Conservation (phyloP, 2,329 filamentous ascomycete species). For the Stachybotrys chlorohalonatus region DNA sequence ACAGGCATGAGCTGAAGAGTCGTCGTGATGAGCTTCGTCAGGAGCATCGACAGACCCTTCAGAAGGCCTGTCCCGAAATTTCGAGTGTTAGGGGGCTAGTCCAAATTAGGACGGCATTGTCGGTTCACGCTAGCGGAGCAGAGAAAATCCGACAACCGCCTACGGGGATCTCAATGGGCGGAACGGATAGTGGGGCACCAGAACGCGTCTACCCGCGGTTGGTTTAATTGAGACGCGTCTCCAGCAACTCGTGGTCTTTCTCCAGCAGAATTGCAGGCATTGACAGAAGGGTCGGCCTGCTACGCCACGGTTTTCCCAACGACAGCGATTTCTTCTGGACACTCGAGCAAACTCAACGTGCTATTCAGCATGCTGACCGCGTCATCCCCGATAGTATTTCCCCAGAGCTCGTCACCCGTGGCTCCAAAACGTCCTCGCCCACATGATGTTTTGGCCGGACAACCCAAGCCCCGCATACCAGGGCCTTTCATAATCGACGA, state of each 20-base stretch:
- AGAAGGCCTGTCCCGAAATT: not conserved
- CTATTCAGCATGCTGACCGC: constrained; percentile 42
- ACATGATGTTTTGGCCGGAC: constrained; percentile 22
- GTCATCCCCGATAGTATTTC: constrained; percentile 50
- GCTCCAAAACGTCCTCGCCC: constrained; percentile 25
- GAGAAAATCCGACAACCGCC: not conserved
- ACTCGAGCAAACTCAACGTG: no score
- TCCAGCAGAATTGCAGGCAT: not conserved
- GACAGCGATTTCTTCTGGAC: no score
- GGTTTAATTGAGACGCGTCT: not conserved
- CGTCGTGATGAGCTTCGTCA: not conserved
- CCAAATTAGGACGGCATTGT: not conserved
- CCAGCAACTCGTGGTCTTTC: no score
- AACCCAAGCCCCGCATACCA: constrained; percentile 23
- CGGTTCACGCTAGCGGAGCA: not conserved
- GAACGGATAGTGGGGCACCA: constrained; percentile 11
- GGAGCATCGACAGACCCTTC: not conserved
- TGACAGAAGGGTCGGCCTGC: not conserved
- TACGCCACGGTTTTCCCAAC: not conserved
- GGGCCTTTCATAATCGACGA: constrained; percentile 31
- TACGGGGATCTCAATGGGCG: no score
- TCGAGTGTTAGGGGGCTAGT: not conserved
- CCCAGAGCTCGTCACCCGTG: constrained; percentile 35
- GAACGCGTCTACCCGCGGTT: not conserved
- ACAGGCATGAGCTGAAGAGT: not conserved